phyloP scores from a whole-genome alignment of 2,329 filamentous ascomycete genomes.

The Epichloe gansuensis region DNA sequence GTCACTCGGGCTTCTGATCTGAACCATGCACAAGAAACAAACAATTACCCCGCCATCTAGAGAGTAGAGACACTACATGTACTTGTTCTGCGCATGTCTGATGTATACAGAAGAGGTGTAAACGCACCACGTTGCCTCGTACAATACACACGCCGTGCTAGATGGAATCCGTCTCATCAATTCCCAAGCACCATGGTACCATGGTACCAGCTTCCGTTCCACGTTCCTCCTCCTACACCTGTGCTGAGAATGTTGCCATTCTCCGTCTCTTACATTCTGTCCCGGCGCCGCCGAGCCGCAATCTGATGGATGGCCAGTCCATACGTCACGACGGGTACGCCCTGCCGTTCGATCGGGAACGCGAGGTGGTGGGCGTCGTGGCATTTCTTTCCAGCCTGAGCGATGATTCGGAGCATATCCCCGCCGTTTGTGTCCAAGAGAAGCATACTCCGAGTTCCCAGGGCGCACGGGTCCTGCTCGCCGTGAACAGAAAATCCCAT shows the following conservation, averaged over 20 bases:
- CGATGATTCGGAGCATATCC: constrained; percentile 19
- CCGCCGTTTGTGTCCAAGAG: constrained; percentile 22
- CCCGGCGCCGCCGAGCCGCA: constrained; percentile 11
- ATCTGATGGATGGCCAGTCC: constrained; percentile 1
- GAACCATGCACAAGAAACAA: too few species aligned
- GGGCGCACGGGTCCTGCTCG: constrained; percentile 17
- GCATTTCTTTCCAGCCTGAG: constrained; percentile 21
- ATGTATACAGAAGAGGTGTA: too few species aligned
- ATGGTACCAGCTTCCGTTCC: background rate
- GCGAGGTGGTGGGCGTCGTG: constrained; percentile 16
- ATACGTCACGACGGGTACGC: constrained; percentile 9
- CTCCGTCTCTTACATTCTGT: constrained; percentile 16
- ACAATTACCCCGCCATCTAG: too few species aligned
- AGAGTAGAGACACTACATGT: too few species aligned
- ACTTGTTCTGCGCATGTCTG: too few species aligned
- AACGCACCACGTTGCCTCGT: too few species aligned
- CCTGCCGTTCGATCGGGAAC: constrained; percentile 22
- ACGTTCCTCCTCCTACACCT: constrained; percentile 2
- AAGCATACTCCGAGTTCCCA: background rate
- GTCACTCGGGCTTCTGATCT: too few species aligned
- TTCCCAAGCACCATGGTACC: background rate
- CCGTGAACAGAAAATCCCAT: constrained; percentile 17
- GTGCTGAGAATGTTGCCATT: constrained; percentile 17
- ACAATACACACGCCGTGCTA: too few species aligned
- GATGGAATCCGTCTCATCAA: background rate